Conservation (phyloP, 352 stramenopile species). For the Lagenidium giganteum region DNA sequence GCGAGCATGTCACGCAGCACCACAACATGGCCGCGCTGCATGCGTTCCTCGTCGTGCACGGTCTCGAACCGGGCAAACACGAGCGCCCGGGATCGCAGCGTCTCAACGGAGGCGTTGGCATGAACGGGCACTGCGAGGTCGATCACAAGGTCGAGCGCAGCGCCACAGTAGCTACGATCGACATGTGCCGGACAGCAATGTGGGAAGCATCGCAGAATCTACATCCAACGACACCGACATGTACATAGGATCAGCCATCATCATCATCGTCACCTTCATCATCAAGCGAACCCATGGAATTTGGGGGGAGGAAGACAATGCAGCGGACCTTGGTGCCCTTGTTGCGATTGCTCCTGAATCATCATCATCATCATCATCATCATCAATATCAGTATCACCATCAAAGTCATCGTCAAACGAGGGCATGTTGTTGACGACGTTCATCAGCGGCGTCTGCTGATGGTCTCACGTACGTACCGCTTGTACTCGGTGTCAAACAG, state of each 20-base stretch:
- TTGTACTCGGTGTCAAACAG: constrained; percentile 10
- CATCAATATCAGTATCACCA: neutral
- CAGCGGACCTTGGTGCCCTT: constrained; percentile 11
- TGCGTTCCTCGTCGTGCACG: constrained; percentile 11
- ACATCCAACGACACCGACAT: no score
- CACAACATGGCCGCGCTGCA: constrained; percentile 14
- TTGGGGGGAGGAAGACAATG: neutral
- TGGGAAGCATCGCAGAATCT: constrained; percentile 37
- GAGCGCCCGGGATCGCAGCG: constrained; percentile 15
- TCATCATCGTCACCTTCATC: neutral
- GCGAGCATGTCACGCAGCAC: constrained; percentile 5
- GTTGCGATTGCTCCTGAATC: constrained; percentile 10
- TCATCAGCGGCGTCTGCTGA: neutral
- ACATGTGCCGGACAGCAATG: constrained; percentile 40
- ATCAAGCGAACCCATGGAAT: no score
- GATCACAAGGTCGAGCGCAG: constrained; percentile 24
- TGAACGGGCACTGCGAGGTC: no score
- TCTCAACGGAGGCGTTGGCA: constrained; percentile 12
- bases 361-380: neutral
- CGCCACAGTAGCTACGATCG: constrained; percentile 35
- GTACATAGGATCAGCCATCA: neutral
- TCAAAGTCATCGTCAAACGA: no score
- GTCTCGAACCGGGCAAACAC: constrained; percentile 44
- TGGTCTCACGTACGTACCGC: neutral
- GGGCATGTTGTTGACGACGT: neutral